Evolutionary conservation across 2,329 filamentous ascomycete species (phyloP).

Genomic region (Penicillium sp.): DNA sequence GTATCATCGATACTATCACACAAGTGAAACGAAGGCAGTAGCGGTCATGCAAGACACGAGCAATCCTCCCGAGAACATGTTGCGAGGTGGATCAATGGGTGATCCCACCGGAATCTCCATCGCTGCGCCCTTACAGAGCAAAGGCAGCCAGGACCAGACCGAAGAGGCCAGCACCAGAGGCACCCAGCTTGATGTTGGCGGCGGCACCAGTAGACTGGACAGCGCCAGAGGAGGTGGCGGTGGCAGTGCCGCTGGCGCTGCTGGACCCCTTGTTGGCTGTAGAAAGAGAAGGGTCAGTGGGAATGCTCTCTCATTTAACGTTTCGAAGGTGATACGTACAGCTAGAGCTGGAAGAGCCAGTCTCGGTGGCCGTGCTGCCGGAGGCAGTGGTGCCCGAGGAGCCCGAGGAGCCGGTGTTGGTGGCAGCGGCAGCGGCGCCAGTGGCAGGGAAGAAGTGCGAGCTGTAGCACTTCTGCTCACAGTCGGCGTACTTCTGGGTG

Average conservation of each 20-base stretch:
- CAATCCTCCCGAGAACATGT: not conserved
- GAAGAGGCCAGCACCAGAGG: conserved; percentile 37
- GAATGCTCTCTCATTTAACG: not conserved
- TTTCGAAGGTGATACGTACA: conserved; percentile 1
- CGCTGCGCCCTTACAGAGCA: conserved; percentile 35
- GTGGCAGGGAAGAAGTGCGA: conserved; percentile 50
- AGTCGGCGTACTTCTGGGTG: conserved; percentile 50
- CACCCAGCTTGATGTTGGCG: conserved; percentile 33
- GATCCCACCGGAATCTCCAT: not conserved
- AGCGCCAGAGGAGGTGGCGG: conserved; percentile 21
- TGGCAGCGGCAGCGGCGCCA: conserved; percentile 20
- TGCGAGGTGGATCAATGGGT: not conserved
- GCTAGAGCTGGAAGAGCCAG: conserved; percentile 9
- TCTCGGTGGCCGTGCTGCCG: conserved; percentile 11
- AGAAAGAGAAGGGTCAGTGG: conserved; percentile 1
- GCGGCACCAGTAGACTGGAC: conserved; percentile 34
- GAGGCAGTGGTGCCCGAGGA: conserved; percentile 24
- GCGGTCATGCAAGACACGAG: not conserved
- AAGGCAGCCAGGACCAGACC: conserved; percentile 41
- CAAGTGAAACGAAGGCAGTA: conserved; percentile 12
- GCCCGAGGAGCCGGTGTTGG: conserved; percentile 26
- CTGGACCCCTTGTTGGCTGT: conserved; percentile 18
- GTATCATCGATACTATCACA: conserved; percentile 19
- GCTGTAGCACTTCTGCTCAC: conserved; percentile 53
- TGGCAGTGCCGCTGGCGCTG: conserved; percentile 18